Evolutionary conservation across 208 protist species (phyloP), one percentile per base, ranked within the genome.

Genomic region (Acanthamoeba healyi): DNA sequence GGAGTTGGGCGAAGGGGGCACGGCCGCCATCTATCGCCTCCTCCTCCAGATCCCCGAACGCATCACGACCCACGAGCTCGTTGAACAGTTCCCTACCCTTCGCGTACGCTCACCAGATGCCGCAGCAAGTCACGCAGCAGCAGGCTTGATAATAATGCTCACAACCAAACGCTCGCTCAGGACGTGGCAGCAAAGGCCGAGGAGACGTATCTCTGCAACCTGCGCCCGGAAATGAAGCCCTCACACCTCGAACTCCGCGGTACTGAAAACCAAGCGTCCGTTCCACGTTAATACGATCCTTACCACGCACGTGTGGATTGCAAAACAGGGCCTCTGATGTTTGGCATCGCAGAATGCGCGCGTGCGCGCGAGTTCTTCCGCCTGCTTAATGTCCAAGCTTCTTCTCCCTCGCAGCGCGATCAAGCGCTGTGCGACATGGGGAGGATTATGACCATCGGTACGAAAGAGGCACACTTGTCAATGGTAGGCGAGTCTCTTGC

Each of bases 301-400:
- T 0, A 3, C 0, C n/a, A 32, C 19, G n/a, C 22, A 44, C 34
- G 36, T 19, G 44, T 10, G 4, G 10, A 15, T 51, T 6, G 46
- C 14, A 0, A 15, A 10, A 15, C 46, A 79, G 86, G 86, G 6
- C 79, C 92, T 15, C 46, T 94, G 2, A 77, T 94, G 29, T 94
- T 77, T 34, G 92, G 92, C n/a, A 81, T 94, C 26, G 51, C 92
- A 2, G 92, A 94, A 40, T 94, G 92, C 34, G 92, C 42, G 24
- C 72, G 92, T 7, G 77, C 92, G 24, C 42, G 70, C 24, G 26
- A 81, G 79, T 94, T 94, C 70, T 94, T 92, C 87, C 15, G 63
- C 17, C 51, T 77, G 10, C 63, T 70, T 12, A 14, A 61, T 6
- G 44, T 10, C 42, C 29, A 15, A 22, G 49, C 49, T 15, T 19